Evolutionary conservation across 2,329 filamentous ascomycete species (phyloP), one percentile per base, ranked within the genome.

Genomic region (Knoxdaviesia capensis): DNA sequence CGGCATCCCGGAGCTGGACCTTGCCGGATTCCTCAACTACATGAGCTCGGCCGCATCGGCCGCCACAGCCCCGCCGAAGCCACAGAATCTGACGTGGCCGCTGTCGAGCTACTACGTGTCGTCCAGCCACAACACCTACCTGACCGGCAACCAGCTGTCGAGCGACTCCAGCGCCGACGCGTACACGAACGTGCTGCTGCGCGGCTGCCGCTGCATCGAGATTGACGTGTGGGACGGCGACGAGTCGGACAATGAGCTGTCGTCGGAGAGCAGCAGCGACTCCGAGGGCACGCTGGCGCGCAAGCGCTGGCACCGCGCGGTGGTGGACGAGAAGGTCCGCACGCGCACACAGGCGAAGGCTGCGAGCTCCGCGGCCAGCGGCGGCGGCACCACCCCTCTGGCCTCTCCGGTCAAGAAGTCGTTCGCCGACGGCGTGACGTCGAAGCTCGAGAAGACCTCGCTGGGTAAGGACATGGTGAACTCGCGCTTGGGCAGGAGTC

Each of bases 221-320:
- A 83, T 94, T 46, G 87, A 94, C 53, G 92, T 90, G 51, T 94
- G 87, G 87, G 84, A 94, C 55, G 87, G 87, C 36, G 75, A 80
- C 44, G 79, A 86, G 52, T 85, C 52, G 52, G 80, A 57, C 69
- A 80, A 62, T 54, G 75, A 58, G 66, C 80, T 57, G 68, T 80
- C 56, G 63, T 72, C 53, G 6, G 63, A 57, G 42, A 60, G 59
- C 41, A 63, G 57, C 43, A 20, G 20, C 20, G 60, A 74, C 11
- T 78, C 82, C 10, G 59, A 63, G 37, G 52, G 53, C 40, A 20
- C 20, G 20, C 20, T 20, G 20, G 49, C 54, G 6, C 50, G 54
- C 39, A 38, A 35, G 10, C 44, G 43, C 41, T 43, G 43, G 39
- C 39, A 43, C 11, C 36, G 34, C 8, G 44, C 43, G 6, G 36